phyloP scores from a whole-genome alignment of 2,329 filamentous ascomycete species.

The Biscogniauxia marginata region DNA sequence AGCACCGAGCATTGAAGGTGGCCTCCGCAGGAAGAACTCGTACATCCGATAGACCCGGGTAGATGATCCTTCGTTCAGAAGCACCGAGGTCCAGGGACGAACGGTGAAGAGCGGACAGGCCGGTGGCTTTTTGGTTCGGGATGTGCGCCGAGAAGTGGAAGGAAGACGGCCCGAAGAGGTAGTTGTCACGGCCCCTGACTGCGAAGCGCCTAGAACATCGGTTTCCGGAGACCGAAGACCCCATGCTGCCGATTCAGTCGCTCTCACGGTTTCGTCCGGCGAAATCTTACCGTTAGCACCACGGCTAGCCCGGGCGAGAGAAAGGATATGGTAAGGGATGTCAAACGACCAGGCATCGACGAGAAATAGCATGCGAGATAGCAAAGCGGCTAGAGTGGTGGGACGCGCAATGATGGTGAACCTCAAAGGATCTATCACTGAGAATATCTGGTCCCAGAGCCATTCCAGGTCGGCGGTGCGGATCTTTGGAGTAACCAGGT shows the following conservation, averaged over 20 bases:
- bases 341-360: slow-evolving; percentile 64
- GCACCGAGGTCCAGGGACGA: slow-evolving; percentile 63
- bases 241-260: not conserved
- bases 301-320: slow-evolving; percentile 36
- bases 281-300: not conserved
- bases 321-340: slow-evolving; percentile 61
- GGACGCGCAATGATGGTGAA: slow-evolving; percentile 62
- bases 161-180: not conserved
- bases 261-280: not conserved
- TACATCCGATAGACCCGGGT: slow-evolving; percentile 69
- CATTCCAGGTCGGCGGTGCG: slow-evolving; percentile 35
- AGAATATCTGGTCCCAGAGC: slow-evolving; percentile 58
- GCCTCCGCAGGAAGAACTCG: slow-evolving; percentile 65
- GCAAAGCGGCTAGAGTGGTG: slow-evolving; percentile 58
- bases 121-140: slow-evolving; percentile 10
- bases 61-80: slow-evolving; percentile 74
- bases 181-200: no score
- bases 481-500: slow-evolving; percentile 33
- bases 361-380: slow-evolving; percentile 56
- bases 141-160: slow-evolving; percentile 3
- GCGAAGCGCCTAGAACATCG: no score
- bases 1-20: slow-evolving; percentile 60
- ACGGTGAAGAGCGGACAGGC: slow-evolving; percentile 51
- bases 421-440: slow-evolving; percentile 49
- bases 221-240: no score